Conservation (phyloP, 2,329 filamentous ascomycete species). For the Ceratocystis alfenasii region DNA sequence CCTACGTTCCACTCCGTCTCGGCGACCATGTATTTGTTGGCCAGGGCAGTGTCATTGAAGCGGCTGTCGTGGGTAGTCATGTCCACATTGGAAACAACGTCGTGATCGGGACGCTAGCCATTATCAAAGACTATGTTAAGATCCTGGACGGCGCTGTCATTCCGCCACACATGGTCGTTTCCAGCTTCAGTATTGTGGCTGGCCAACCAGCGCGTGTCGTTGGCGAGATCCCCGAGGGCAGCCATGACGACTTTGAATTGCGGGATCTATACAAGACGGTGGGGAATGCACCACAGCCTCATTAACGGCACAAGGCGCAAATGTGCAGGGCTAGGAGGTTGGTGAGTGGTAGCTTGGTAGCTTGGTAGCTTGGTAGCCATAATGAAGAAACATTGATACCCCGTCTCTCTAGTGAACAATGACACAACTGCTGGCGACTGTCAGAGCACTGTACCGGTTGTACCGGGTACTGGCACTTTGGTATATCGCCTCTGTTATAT, state of each 20-base stretch:
- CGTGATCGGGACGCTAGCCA: slow-evolving; percentile 72
- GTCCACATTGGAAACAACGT: slow-evolving; percentile 71
- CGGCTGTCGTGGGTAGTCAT: slow-evolving; percentile 70
- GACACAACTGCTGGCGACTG: neutral
- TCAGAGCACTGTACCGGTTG: neutral
- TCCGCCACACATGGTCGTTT: slow-evolving; percentile 79
- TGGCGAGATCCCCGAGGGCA: slow-evolving; percentile 66
- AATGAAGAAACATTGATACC: slow-evolving; percentile 11
- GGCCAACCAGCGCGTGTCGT: slow-evolving; percentile 68
- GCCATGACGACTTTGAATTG: slow-evolving; percentile 51
- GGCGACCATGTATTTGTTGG: slow-evolving; percentile 92
- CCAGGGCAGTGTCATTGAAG: slow-evolving; percentile 61
- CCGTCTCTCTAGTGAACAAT: neutral
- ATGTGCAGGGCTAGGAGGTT: neutral
- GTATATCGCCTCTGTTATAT: neutral
- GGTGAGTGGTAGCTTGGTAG: neutral
- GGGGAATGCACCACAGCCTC: slow-evolving; percentile 40
- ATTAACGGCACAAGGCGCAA: slow-evolving; percentile 1
- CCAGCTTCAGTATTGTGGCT: slow-evolving; percentile 83
- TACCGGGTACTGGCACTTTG: neutral
- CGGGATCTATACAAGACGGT: slow-evolving; percentile 53
- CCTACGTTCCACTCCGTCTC: slow-evolving; percentile 81
- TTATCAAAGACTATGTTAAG: slow-evolving; percentile 86
- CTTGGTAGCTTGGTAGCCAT: neutral
- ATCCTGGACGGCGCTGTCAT: slow-evolving; percentile 76